These are phyloP conservation scores for Populus tremula DNA, from an alignment of 345 rosid species.

Conservation along the genomic window DNA sequence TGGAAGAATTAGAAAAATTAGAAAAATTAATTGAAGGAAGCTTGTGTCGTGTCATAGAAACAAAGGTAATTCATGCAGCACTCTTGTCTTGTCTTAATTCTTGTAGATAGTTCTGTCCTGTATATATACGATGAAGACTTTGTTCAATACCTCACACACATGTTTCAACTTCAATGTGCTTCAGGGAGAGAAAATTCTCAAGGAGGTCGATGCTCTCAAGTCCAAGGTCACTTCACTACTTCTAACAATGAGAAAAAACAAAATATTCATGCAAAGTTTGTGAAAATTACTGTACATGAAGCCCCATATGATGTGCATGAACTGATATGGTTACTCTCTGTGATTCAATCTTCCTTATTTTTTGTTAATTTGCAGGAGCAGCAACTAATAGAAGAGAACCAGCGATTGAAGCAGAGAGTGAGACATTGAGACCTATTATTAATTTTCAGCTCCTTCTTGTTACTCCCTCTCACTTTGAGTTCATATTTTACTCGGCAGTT, in stretches of 20 bases:
- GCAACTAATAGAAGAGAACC: conserved; percentile 28
- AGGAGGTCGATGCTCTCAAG: conserved; percentile 26
- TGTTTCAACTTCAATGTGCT: neutral
- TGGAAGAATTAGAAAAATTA: conserved; percentile 19
- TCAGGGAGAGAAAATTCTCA: conserved; percentile 26
- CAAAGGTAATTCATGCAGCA: conserved; percentile 24
- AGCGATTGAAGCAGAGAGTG: conserved; percentile 28
- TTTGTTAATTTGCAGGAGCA: conserved; percentile 23
- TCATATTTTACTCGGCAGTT: neutral
- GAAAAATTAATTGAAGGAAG: conserved; percentile 26
- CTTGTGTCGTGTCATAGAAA: conserved; percentile 18
- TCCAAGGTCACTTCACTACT: conserved; percentile 22
- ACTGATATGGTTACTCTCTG: neutral
- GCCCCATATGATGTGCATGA: too few relatives aligned
- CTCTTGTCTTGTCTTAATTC: neutral
- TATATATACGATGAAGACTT: neutral
- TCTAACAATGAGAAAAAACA: too few relatives aligned
- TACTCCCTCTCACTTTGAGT: neutral
- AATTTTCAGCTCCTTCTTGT: neutral
- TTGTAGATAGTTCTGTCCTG: neutral
- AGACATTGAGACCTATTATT: neutral
- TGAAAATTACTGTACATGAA: too few relatives aligned
- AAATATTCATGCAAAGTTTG: too few relatives aligned
- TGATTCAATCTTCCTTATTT: neutral
- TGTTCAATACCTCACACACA: neutral